These are phyloP conservation scores for Stachybotrys chartarum DNA, from an alignment of 2,329 filamentous ascomycete species.

Conservation along the genomic window DNA sequence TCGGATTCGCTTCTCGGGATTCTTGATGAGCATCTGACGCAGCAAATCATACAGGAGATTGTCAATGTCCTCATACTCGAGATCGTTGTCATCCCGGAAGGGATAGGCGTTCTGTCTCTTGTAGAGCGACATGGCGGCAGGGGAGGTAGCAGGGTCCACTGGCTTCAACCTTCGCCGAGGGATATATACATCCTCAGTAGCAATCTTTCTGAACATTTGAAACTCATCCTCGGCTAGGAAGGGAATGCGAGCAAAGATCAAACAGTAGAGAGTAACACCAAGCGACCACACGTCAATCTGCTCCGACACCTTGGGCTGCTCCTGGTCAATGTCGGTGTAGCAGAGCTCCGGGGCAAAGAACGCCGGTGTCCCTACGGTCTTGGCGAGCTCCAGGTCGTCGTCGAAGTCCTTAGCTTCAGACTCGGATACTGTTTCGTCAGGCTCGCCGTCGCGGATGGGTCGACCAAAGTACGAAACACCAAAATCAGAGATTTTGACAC, in stretches of 20 bases:
- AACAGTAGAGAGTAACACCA: slow-evolving; percentile 90
- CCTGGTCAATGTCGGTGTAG: slow-evolving; percentile 68
- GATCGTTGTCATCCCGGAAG: slow-evolving; percentile 69
- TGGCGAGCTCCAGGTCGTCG: slow-evolving; percentile 91
- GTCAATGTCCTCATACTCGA: slow-evolving; percentile 81
- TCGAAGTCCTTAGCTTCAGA: slow-evolving; percentile 83
- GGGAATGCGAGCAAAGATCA: slow-evolving; percentile 88
- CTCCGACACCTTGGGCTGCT: slow-evolving; percentile 73
- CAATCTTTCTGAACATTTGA: slow-evolving; percentile 85
- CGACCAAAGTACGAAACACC: slow-evolving; percentile 95
- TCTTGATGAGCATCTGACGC: slow-evolving; percentile 74
- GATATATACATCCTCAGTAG: slow-evolving; percentile 87
- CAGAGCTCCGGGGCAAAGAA: slow-evolving; percentile 97
- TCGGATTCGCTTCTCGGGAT: slow-evolving; percentile 81
- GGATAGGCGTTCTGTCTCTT: slow-evolving; percentile 54
- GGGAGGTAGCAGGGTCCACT: slow-evolving; percentile 53
- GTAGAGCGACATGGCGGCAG: slow-evolving; percentile 46
- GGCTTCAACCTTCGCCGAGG: slow-evolving; percentile 76
- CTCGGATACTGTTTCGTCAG: slow-evolving; percentile 66
- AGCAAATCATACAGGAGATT: slow-evolving; percentile 74
- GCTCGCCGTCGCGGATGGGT: slow-evolving; percentile 75
- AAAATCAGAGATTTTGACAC: slow-evolving; percentile 97
- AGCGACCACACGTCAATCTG: slow-evolving; percentile 97
- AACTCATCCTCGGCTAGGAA: slow-evolving; percentile 90
- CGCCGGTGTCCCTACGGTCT: slow-evolving; percentile 93